A percentile compares a stretch with the other conserved stretches of the same genome.
These are phyloP conservation scores for Cyclocybe aegerita DNA, from an alignment of 768 basidiomycete species.

Conservation along the genomic window DNA sequence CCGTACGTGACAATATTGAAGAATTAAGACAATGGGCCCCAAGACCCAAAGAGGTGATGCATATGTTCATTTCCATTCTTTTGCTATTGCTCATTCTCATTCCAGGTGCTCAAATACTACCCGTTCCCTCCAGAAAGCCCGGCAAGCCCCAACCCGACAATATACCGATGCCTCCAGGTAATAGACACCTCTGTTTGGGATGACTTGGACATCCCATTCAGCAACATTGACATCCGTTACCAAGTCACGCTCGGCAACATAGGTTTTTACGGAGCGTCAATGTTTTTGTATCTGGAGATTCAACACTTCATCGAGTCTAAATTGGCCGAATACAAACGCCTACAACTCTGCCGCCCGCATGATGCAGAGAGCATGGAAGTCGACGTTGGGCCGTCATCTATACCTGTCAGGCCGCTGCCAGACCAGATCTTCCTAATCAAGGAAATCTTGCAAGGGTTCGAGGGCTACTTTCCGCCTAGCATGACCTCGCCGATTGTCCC, in stretches of 20 bases:
- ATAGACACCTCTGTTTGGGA: slow-evolving; percentile 45
- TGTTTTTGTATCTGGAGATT: slow-evolving; percentile 66
- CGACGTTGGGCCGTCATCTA: slow-evolving; percentile 9
- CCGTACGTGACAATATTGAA: slow-evolving; percentile 66
- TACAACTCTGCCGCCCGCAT: slow-evolving; percentile 3
- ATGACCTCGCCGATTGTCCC: slow-evolving; percentile 31
- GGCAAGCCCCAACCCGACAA: slow-evolving; percentile 52
- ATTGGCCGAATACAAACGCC: slow-evolving; percentile 22
- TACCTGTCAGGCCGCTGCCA: slow-evolving; percentile 27
- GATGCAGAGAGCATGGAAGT: slow-evolving; percentile 17
- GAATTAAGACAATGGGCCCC: slow-evolving; percentile 66
- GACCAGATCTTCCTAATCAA: slow-evolving; percentile 32
- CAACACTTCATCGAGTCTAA: slow-evolving; percentile 46
- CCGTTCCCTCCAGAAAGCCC: slow-evolving; percentile 49
- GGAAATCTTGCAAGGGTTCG: slow-evolving; percentile 45
- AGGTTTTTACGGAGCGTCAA: slow-evolving; percentile 74
- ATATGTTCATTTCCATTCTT: slow-evolving; percentile 8
- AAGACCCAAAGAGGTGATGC: slow-evolving; percentile 60
- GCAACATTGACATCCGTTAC: slow-evolving; percentile 63
- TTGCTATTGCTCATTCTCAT: slow-evolving; percentile 2
- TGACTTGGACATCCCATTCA: slow-evolving; percentile 55
- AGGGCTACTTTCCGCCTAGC: slow-evolving; percentile 44
- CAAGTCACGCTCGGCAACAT: slow-evolving; percentile 58
- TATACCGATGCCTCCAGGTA: slow-evolving; percentile 34
- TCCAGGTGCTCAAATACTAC: slow-evolving; percentile 60